Evolutionary conservation across 345 rosid species (phyloP), one percentile per base, ranked within the genome.

Genomic region (Carallia pectinifolia): DNA sequence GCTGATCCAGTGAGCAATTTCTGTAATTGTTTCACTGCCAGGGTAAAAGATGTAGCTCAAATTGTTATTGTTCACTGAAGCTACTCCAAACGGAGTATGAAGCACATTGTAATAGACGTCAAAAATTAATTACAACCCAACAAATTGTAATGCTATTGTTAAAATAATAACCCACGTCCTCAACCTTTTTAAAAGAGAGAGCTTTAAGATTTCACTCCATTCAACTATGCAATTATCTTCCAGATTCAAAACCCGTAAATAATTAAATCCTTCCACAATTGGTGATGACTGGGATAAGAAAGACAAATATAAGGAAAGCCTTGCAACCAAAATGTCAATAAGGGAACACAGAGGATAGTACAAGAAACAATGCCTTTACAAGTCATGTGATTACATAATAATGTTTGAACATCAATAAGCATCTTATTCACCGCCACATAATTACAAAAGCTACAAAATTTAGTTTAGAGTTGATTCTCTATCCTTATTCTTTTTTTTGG

Each of bases 61-160:
- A 59, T 83, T 85, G 85, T 95, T 95, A 73, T 86, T 92, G 83
- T 85, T 92, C 85, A 92, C 74, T 92, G 84, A 67, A 95, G 93
- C 80, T 85, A 88, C 86, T 87, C 89, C 87, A 95, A 89, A 76
- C 99, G 92, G 88, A 68, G 64, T 48, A 68, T 5, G 38, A 72
- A 74, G 65, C 38, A 64, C 18, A 7, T 61, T 66, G 7, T 36
- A 73, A 38, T 39, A 31, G 36, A 53, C 59, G 53, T 66, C 31
- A 48, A 52, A 67, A 52, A 52, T 63, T 52, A 15, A 15, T 40
- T 6, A 19, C 39, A 4, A 36, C 19, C 10, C 27, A 34, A 69
- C 54, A 44, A 56, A 19, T 36, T 12, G 61, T n/a, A 55, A 36
- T 50, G 19, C 27, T 4, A 33, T 40, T 58, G 34, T 53, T 53